Evolutionary conservation across 495 filamentous ascomycete species (phyloP).

Genomic region (Tuber magnatum): DNA sequence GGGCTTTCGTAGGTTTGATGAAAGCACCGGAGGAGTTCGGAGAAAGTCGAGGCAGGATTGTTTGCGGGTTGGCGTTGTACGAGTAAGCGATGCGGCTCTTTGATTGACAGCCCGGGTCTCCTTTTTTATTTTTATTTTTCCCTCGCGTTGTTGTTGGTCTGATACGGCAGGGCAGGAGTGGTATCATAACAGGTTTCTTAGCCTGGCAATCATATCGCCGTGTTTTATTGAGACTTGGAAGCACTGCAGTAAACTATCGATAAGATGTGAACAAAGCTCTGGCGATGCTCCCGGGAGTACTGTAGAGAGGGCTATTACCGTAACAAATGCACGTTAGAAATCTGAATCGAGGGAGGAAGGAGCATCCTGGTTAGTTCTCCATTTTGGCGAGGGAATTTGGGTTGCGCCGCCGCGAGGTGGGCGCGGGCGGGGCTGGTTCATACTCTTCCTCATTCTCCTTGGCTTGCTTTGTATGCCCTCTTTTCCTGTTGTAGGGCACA

Average conservation of each 20-base stretch:
- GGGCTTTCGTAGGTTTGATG: not conserved
- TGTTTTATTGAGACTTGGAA: not conserved
- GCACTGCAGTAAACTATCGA: not conserved
- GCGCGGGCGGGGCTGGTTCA: not conserved
- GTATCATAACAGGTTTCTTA: not conserved
- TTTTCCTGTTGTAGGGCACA: conserved; percentile 4
- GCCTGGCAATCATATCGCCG: not conserved
- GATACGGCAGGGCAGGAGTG: not conserved
- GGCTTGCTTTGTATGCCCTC: not conserved
- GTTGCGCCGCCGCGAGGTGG: not conserved
- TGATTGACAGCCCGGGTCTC: not conserved
- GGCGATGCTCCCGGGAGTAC: not conserved
- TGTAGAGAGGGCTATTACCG: not conserved
- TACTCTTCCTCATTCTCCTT: not conserved
- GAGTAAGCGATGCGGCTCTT: conserved; percentile 3
- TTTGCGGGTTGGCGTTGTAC: not conserved
- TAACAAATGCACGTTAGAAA: not conserved
- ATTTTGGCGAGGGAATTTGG: not conserved
- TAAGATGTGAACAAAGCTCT: conserved; percentile 1
- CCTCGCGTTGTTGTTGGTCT: not conserved
- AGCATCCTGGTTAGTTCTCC: not conserved
- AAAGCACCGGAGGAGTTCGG: not conserved
- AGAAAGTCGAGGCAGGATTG: not conserved
- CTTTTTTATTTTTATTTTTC: not conserved
- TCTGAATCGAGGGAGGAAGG: not conserved